Conservation (phyloP, 495 filamentous ascomycete genomes). For the Sordaria brevicollis region DNA sequence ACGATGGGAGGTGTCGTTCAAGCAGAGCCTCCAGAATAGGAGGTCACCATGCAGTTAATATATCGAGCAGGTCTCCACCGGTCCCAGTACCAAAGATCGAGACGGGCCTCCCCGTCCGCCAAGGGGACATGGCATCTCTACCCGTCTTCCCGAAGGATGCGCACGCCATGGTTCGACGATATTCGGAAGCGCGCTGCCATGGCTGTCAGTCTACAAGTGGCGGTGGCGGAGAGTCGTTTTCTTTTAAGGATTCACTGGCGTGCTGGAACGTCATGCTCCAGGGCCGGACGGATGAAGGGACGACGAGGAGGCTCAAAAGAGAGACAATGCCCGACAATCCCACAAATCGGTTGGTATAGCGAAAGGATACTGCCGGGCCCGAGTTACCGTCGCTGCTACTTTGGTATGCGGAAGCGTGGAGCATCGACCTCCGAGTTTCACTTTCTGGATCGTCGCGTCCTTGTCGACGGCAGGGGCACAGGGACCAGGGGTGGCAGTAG, state of each 20-base stretch:
- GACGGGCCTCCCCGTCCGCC: neutral
- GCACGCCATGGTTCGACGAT: neutral
- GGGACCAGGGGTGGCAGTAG: neutral
- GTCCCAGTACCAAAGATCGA: neutral
- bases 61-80: conserved; percentile 1
- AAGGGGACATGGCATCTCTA: neutral
- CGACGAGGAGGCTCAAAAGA: neutral
- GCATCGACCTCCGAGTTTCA: conserved; percentile 13
- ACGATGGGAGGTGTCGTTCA: neutral
- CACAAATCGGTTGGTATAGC: conserved; percentile 10
- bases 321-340: conserved; percentile 2
- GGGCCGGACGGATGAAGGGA: neutral
- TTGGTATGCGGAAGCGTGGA: conserved; percentile 8
- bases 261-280: conserved; percentile 4
- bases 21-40: conserved; percentile 5
- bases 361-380: conserved; percentile 4
- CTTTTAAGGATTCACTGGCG: neutral
- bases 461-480: neutral
- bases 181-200: neutral
- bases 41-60: conserved; percentile 11
- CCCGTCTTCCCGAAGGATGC: conserved; percentile 6
- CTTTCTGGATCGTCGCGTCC: neutral
- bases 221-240: neutral
- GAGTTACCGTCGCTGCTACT: conserved; percentile 14
- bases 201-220: neutral